Conservation (phyloP, 441 rosid genomes). For the Jatropha podagrica region DNA sequence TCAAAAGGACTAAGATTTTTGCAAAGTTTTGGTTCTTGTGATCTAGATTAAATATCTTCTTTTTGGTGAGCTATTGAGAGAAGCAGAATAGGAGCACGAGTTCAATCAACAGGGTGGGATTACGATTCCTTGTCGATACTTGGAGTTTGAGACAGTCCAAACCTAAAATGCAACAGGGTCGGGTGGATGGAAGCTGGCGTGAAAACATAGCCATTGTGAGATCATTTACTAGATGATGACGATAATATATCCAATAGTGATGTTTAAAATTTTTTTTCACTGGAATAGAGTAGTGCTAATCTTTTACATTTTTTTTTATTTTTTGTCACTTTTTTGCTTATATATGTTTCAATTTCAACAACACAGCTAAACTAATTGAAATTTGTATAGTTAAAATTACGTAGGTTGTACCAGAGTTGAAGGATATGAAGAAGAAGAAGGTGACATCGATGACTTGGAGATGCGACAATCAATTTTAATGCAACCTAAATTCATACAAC, state of each 20-base stretch:
- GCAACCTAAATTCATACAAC: too few relatives aligned
- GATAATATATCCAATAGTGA: slow-evolving; percentile 20
- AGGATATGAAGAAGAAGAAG: too few relatives aligned
- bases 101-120: slow-evolving; percentile 76
- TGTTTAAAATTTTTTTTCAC: slow-evolving; percentile 6
- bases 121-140: slow-evolving; percentile 77
- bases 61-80: slow-evolving; percentile 66
- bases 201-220: slow-evolving; percentile 39
- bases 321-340: too few relatives aligned
- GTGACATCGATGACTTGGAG: too few relatives aligned
- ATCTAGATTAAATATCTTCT: slow-evolving; percentile 85
- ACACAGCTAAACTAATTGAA: too few relatives aligned
- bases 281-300: neutral
- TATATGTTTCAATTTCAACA: too few relatives aligned
- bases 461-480: too few relatives aligned
- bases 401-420: too few relatives aligned
- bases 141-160: slow-evolving; percentile 75
- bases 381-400: too few relatives aligned
- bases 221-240: slow-evolving; percentile 26
- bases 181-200: slow-evolving; percentile 36
- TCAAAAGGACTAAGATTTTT: slow-evolving; percentile 58
- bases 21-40: slow-evolving; percentile 73
- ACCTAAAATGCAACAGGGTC: slow-evolving; percentile 56
- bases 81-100: slow-evolving; percentile 71
- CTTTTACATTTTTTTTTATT: neutral